These are phyloP conservation scores for Chlamydomonas schloesseri DNA, from an alignment of 139 green algal genomes.

Conservation along the genomic window DNA sequence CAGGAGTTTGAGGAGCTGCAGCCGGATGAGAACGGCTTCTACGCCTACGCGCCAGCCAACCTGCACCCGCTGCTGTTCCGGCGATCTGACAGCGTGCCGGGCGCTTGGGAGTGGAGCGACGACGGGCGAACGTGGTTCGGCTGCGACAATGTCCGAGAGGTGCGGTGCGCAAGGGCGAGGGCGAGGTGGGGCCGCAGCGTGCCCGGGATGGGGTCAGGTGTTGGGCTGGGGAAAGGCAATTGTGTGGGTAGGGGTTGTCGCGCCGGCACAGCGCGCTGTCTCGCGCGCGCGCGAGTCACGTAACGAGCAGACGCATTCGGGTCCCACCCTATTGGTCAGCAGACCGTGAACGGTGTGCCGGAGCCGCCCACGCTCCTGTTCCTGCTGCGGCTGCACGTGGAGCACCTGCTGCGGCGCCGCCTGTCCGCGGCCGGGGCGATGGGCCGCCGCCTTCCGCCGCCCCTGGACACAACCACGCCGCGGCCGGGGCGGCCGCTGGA, in stretches of 20 bases:
- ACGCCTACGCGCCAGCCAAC: constrained; percentile 10
- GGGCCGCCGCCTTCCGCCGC: constrained; percentile 25
- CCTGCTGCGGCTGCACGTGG: constrained; percentile 36
- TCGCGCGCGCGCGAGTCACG: too few relatives aligned
- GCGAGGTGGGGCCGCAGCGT: too few relatives aligned
- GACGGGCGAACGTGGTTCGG: neutral
- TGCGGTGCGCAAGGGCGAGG: neutral
- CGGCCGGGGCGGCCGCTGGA: neutral
- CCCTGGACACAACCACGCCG: neutral
- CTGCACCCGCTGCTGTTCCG: constrained; percentile 22
- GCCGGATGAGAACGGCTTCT: neutral
- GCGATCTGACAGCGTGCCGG: neutral
- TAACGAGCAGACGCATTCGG: too few relatives aligned
- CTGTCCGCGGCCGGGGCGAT: neutral
- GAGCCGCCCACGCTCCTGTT: constrained; percentile 34
- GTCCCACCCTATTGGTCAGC: too few relatives aligned
- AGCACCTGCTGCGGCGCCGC: constrained; percentile 9
- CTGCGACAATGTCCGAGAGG: constrained; percentile 17
- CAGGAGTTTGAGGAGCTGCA: constrained; percentile 26
- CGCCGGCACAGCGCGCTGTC: too few relatives aligned
- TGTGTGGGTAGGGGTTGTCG: too few relatives aligned
- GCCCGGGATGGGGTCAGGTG: neutral
- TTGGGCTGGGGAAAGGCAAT: too few relatives aligned
- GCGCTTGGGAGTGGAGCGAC: constrained; percentile 26
- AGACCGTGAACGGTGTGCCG: neutral